Evolutionary conservation across 805 yeast species (phyloP), one percentile per base, ranked within the genome.

Genomic region (Nakazawaea sp.): DNA sequence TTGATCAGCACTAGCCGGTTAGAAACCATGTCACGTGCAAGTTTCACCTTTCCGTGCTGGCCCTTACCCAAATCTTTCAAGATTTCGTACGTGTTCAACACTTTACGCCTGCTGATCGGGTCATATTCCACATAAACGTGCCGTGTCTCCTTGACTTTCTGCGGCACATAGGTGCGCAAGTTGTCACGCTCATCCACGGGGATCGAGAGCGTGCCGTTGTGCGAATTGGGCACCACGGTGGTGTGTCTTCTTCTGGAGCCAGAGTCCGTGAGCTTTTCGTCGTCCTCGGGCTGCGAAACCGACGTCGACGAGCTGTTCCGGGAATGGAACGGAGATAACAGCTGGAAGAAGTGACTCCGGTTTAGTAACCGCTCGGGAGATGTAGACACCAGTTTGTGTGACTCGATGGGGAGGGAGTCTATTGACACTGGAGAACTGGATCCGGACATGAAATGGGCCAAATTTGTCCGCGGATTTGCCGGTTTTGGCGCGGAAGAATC

Each of bases 41-140:
- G 68, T 56, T 92, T 92, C 30, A 92, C 98, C 56, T 87, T 90
- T n/a, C 98, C 97, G 59, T 90, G 97, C 56, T 89, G 96, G n/a
- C 98, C 98, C 25, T 84, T 70, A 9, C 98, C 98, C 20, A 92
- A 67, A 60, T 89, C 97, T 18, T 72, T 68, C 21, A 88, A 60
- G 26, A 92, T 84, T 58, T 92, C 98, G 55, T 89, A 92, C 0
- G 94, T 78, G 59, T 92, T 92, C 43, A 92, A 67, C 25, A 81
- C 77, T 53, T 89, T 84, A 35, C 92, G 74, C 43, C 81, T 78
- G 1, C 81, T 77, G 4, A 82, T 72, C 0, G 97, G 97, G 56
- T 92, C 96, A 59, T 86, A 88, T 48, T 89, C 95, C 27, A 90
- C 70, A 25, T 70, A 74, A 12, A 92, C 85, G 41, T 73, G 72